Evolutionary conservation across 768 basidiomycete species (phyloP).

Genomic region (Pholiota microspora): DNA sequence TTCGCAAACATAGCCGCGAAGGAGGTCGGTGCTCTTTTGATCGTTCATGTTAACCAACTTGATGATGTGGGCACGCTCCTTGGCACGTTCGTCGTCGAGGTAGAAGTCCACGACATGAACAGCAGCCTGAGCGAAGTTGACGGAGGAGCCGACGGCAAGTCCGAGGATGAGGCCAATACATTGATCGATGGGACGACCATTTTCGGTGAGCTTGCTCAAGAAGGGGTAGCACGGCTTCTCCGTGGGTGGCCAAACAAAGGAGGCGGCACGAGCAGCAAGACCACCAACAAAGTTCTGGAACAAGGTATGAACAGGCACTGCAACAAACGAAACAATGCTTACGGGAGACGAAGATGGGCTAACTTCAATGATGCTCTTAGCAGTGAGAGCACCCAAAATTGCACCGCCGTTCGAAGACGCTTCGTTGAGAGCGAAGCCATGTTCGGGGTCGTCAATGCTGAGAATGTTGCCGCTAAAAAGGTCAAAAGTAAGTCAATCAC

Average conservation of each 20-base stretch:
- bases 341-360: constrained; percentile 11
- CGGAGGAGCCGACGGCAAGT: constrained; percentile 44
- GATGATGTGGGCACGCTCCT: constrained; percentile 38
- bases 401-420: constrained; percentile 9
- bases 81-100: constrained; percentile 37
- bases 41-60: constrained; percentile 31
- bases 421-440: constrained; percentile 10
- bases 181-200: constrained; percentile 38
- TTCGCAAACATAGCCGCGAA: constrained; percentile 52
- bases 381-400: constrained; percentile 7
- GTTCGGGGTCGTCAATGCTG: constrained; percentile 5
- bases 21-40: constrained; percentile 28
- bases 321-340: neutral
- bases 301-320: neutral
- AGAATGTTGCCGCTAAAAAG: constrained; percentile 11
- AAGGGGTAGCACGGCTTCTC: constrained; percentile 37
- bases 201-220: constrained; percentile 32
- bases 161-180: constrained; percentile 44
- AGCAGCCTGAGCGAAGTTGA: constrained; percentile 47
- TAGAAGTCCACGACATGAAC: constrained; percentile 54
- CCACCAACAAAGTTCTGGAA: constrained; percentile 27
- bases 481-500: neutral
- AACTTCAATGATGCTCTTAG: constrained; percentile 11
- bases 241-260: constrained; percentile 25
- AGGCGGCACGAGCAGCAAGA: constrained; percentile 22